Base-by-base conservation (phyloP, 768 basidiomycete genomes). In the Mycena filopes region DNA sequence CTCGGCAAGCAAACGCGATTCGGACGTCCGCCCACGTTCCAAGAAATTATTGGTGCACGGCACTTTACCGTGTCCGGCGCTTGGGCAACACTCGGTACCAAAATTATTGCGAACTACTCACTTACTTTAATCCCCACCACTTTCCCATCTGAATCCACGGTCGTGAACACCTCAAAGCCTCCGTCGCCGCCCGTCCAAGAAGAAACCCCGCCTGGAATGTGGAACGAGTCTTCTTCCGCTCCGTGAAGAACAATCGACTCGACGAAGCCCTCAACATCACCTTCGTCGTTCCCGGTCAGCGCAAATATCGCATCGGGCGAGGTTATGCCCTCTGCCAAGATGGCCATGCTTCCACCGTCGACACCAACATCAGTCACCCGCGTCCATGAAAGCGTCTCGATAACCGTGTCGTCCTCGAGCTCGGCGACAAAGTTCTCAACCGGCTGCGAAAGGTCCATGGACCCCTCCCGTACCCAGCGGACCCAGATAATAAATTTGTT, bases 141-240 rank as follows among this genome's bases (percentile, higher is more conserved):
- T 40, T 48, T 46, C 1, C 60, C 60, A 16, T 62, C 53, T 10
- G 60, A 42, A 53, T 61, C 60, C 7, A 25, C 28, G 3, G 60
- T 43, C 28, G 46, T 38, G 29, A 38, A 55, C 16, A 62, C 53
- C 13, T 28, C 33, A 18, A 62, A 62, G 3, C 51, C 53, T 26
- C 60, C 60, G 31, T 62, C 60, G 38, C 60, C 60, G 5, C 60
- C 60, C 7, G 60, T 62, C 33, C 55, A 62, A 36, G 60, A 54
- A 26, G 60, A 62, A 29, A 62, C 60, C 8, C 60, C 60, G 5
- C 51, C 60, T 16, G 60, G 60, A n/a, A 62, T 55, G 23, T 62
- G 36, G 43, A 62, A 62, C 11, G 50, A 40, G 20, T 48, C 60
- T 4, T 62, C 60, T 25, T 62, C 60, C 51, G 50, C 51, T 3